Evolutionary conservation across 306 rosid species (phyloP).

Genomic region (Delonix regia): DNA sequence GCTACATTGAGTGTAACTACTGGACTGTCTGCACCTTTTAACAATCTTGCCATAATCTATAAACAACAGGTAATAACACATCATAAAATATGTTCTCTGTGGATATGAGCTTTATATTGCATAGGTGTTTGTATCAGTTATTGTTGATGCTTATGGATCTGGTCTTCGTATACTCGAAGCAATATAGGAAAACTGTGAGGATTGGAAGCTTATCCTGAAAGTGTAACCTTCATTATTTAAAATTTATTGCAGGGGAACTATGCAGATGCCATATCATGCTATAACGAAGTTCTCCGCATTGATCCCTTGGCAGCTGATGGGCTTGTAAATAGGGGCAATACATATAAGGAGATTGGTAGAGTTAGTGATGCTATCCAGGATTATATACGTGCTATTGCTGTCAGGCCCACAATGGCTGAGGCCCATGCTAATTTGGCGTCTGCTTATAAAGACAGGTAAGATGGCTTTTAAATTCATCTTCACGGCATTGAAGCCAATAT

Average conservation of each 20-base stretch:
- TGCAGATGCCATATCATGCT: slow-evolving; percentile 96
- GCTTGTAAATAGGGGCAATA: slow-evolving; percentile 97
- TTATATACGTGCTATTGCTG: slow-evolving; percentile 73
- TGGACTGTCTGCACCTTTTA: slow-evolving; percentile 82
- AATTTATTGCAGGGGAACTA: slow-evolving; percentile 75
- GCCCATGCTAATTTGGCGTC: slow-evolving; percentile 99
- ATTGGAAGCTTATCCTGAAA: not conserved
- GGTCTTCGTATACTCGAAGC: not conserved
- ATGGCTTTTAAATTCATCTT: not conserved
- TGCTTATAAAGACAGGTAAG: slow-evolving; percentile 95
- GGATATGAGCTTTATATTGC: not conserved
- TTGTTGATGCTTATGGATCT: not conserved
- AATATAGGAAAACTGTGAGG: not conserved
- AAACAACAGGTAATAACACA: slow-evolving; percentile 65
- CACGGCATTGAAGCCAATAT: not conserved
- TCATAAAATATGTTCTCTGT: not conserved
- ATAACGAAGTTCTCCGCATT: slow-evolving; percentile 95
- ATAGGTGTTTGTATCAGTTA: not conserved
- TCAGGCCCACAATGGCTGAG: slow-evolving; percentile 94
- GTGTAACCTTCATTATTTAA: not conserved
- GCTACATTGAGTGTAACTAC: slow-evolving; percentile 91
- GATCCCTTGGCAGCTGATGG: slow-evolving; percentile 99
- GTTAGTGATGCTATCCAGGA: slow-evolving; percentile 97
- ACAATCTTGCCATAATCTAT: slow-evolving; percentile 77
- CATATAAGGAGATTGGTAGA: slow-evolving; percentile 96